Percentiles rank a stretch among this genome's conserved stretches.
Evolutionary conservation across 805 yeast species (phyloP).

Genomic region (Candida piceae): DNA sequence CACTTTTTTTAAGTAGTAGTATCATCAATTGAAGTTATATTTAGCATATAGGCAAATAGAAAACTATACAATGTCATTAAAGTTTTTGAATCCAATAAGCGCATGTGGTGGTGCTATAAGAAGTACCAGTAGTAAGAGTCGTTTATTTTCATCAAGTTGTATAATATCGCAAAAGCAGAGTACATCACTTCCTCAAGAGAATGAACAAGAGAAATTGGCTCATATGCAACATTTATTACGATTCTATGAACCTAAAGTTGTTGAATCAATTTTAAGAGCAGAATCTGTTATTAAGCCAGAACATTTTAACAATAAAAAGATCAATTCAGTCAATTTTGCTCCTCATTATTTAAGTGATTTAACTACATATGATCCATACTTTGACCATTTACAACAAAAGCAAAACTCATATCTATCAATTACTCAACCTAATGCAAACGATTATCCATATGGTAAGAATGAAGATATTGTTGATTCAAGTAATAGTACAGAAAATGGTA

Average conservation of each 20-base stretch:
- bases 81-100: background rate
- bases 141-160: conserved; percentile 11
- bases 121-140: conserved; percentile 3
- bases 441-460: conserved; percentile 19
- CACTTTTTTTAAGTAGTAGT: no score
- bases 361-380: conserved; percentile 63
- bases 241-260: conserved; percentile 76
- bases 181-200: no score
- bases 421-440: conserved; percentile 23
- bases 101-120: background rate
- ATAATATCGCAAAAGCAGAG: conserved; percentile 3
- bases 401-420: conserved; percentile 19
- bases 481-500: conserved; percentile 6
- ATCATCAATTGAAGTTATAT: no score
- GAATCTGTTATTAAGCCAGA: conserved; percentile 70
- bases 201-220: conserved; percentile 22
- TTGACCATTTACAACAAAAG: conserved; percentile 49
- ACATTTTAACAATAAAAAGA: conserved; percentile 43
- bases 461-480: conserved; percentile 10
- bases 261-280: conserved; percentile 77
- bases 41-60: no score
- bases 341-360: conserved; percentile 73
- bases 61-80: conserved; percentile 1
- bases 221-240: conserved; percentile 59
- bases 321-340: conserved; percentile 49